A percentile compares a stretch with the other conserved stretches of the same genome.
phyloP scores from a whole-genome alignment of 371 early-diverging fungal genomes.

The Mucor ambiguus region DNA sequence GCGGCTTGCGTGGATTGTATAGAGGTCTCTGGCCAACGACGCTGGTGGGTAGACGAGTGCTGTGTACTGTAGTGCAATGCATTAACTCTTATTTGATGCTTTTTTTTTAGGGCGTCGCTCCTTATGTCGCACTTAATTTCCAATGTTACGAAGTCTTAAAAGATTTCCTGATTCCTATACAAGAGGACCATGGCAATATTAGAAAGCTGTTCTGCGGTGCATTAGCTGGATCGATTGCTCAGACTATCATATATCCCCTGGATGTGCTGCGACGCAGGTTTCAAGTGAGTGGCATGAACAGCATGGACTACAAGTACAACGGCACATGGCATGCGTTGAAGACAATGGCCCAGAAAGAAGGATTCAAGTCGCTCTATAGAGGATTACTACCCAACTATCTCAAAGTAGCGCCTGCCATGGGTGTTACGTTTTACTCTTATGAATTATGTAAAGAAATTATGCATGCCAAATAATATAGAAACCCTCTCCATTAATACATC shows the following conservation, averaged over 20 bases:
- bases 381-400: slow-evolving; percentile 84
- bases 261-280: slow-evolving; percentile 81
- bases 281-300: slow-evolving; percentile 86
- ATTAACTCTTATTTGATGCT: background rate
- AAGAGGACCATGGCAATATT: slow-evolving; percentile 62
- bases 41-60: slow-evolving; percentile 48
- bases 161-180: slow-evolving; percentile 67
- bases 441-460: slow-evolving; percentile 70
- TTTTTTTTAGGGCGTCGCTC: slow-evolving; percentile 71
- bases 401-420: slow-evolving; percentile 86
- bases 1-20: slow-evolving; percentile 82
- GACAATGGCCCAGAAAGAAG: slow-evolving; percentile 76
- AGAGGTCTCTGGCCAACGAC: slow-evolving; percentile 84
- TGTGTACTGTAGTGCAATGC: background rate
- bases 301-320: slow-evolving; percentile 70
- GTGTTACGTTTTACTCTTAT: slow-evolving; percentile 85
- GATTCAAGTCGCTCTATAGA: slow-evolving; percentile 54
- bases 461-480: slow-evolving; percentile 23
- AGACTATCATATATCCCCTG: slow-evolving; percentile 91
- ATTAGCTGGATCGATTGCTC: slow-evolving; percentile 87
- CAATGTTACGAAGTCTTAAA: slow-evolving; percentile 84
- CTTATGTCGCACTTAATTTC: slow-evolving; percentile 87
- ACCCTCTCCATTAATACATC: background rate
- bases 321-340: slow-evolving; percentile 76
- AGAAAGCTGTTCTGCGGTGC: slow-evolving; percentile 86